These are phyloP conservation scores for Rhodotorula sp. DNA, from an alignment of 1,284 basidiomycete species.

Conservation along the genomic window DNA sequence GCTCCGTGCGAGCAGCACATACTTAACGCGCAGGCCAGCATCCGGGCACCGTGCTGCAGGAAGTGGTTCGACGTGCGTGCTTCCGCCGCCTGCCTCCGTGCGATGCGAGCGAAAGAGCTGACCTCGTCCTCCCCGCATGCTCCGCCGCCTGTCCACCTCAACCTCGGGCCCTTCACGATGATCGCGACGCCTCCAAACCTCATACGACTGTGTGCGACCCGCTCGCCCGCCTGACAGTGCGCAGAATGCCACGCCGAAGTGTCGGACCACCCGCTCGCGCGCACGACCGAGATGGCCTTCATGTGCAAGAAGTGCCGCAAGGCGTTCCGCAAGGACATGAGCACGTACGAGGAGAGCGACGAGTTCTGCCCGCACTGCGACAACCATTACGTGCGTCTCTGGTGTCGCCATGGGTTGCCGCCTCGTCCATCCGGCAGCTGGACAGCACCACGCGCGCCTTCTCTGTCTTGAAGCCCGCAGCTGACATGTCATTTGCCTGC, in stretches of 20 bases:
- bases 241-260: slow-evolving; percentile 85
- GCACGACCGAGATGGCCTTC: slow-evolving; percentile 87
- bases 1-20: slow-evolving; percentile 69
- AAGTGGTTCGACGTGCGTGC: slow-evolving; percentile 77
- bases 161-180: neutral
- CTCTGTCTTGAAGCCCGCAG: neutral
- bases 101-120: neutral
- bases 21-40: slow-evolving; percentile 87
- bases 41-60: slow-evolving; percentile 91
- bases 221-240: slow-evolving; percentile 57
- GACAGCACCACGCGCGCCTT: no score
- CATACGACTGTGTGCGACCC: neutral
- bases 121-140: neutral
- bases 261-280: slow-evolving; percentile 70
- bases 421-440: no score
- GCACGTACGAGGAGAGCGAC: slow-evolving; percentile 86
- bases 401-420: no score
- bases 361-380: slow-evolving; percentile 98
- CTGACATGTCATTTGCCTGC: neutral
- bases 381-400: slow-evolving; percentile 82
- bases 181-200: neutral
- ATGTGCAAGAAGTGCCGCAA: slow-evolving; percentile 98
- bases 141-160: neutral
- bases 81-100: no score
- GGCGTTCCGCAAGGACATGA: slow-evolving; percentile 94